Evolutionary conservation across 106 monocot species (phyloP).

Genomic region (Allium cepa): DNA sequence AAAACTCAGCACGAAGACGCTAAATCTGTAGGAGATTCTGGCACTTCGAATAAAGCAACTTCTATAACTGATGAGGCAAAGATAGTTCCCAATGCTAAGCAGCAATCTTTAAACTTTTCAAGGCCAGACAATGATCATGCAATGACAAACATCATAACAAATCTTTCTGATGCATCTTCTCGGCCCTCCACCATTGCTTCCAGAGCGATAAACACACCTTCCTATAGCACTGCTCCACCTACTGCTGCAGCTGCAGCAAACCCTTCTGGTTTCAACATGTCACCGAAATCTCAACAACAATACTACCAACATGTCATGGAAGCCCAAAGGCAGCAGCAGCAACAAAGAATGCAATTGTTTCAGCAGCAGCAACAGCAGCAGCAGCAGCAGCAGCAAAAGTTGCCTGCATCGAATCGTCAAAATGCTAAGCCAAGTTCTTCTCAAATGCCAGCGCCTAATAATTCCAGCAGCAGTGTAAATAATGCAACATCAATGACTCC

Average conservation of each 20-base stretch:
- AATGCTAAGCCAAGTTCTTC: conserved; percentile 27
- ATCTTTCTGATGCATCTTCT: conserved; percentile 21
- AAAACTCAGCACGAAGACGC: conserved; percentile 31
- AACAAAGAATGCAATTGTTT: conserved; percentile 30
- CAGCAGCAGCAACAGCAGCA: conserved; percentile 33
- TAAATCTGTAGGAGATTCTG: conserved; percentile 31
- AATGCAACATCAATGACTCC: background rate
- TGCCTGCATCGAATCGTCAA: conserved; percentile 9
- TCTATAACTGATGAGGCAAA: conserved; percentile 30
- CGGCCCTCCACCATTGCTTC: conserved; percentile 2
- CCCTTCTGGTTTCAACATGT: conserved; percentile 1
- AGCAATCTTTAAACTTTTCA: conserved; percentile 50
- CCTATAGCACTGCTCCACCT: conserved; percentile 11
- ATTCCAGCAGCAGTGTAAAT: conserved; percentile 13
- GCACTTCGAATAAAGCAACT: conserved; percentile 8
- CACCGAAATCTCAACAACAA: conserved; percentile 16
- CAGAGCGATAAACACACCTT: conserved; percentile 22
- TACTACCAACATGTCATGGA: background rate
- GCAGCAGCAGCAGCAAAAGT: conserved; percentile 43
- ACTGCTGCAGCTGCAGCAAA: conserved; percentile 3
- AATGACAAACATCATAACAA: conserved; percentile 15
- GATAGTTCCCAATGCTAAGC: conserved; percentile 21
- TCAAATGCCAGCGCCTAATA: conserved; percentile 12
- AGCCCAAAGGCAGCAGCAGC: conserved; percentile 23
- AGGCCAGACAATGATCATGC: conserved; percentile 32